Evolutionary conservation across 352 stramenopile genomes (phyloP).

Genomic region (Phytophthora palmivora): DNA sequence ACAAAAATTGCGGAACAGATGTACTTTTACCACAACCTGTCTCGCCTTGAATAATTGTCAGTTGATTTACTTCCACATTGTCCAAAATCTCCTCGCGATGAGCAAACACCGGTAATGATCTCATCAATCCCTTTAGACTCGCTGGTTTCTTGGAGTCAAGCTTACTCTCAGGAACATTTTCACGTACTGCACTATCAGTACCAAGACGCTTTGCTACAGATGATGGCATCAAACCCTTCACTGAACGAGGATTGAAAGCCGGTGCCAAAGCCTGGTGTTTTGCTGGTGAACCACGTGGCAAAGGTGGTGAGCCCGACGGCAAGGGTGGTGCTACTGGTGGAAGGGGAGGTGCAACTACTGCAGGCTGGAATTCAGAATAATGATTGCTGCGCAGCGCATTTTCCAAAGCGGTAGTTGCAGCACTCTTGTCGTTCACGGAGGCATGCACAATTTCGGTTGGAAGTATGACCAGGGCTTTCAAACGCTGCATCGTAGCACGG

Average conservation of each 20-base stretch:
- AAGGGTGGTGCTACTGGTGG: slow-evolving; percentile 10
- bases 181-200: slow-evolving; percentile 30
- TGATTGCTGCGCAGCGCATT: slow-evolving; percentile 15
- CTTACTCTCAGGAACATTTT: slow-evolving; percentile 19
- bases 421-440: slow-evolving; percentile 20
- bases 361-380: not conserved
- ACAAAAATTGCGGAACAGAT: slow-evolving; percentile 94
- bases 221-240: slow-evolving; percentile 49
- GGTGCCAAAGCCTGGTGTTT: slow-evolving; percentile 24
- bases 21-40: slow-evolving; percentile 98
- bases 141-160: slow-evolving; percentile 26
- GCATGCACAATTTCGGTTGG: slow-evolving; percentile 15
- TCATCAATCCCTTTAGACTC: slow-evolving; percentile 59
- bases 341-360: slow-evolving; percentile 5
- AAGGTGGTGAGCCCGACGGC: slow-evolving; percentile 10
- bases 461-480: slow-evolving; percentile 40
- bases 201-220: slow-evolving; percentile 49
- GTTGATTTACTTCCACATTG: slow-evolving; percentile 81
- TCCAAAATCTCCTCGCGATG: slow-evolving; percentile 89
- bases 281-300: not conserved
- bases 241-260: slow-evolving; percentile 14
- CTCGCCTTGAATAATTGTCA: slow-evolving; percentile 94
- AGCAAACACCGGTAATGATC: slow-evolving; percentile 87
- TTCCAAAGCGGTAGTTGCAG: slow-evolving; percentile 24
- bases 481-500: slow-evolving; percentile 37